Evolutionary conservation across 441 rosid species (phyloP).

Genomic region (Adansonia grandidieri): DNA sequence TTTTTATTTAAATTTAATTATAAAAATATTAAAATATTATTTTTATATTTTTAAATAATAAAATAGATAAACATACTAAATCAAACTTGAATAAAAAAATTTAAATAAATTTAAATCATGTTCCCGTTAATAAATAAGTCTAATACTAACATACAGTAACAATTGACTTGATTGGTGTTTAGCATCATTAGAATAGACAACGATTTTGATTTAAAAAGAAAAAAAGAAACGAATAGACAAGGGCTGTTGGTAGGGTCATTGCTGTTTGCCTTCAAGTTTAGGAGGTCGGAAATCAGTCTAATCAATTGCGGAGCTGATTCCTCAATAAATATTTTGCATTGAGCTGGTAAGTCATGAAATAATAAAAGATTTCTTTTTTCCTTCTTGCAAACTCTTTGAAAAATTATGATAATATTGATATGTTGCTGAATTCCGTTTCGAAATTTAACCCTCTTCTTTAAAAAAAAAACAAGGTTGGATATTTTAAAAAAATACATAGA

Average conservation of each 20-base stretch:
- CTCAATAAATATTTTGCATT: background rate
- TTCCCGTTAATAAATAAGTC: background rate
- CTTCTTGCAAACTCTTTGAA: background rate
- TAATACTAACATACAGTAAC: no score
- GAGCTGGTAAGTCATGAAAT: background rate
- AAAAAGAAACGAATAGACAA: conserved; percentile 15
- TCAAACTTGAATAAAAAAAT: no score
- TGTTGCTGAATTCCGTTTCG: background rate
- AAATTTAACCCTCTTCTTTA: no score
- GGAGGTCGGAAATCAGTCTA: background rate
- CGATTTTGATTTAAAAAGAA: no score
- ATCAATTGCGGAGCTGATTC: background rate
- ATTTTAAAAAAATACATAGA: no score
- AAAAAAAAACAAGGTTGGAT: no score
- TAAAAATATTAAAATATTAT: no score
- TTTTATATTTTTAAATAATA: no score
- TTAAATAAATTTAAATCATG: no score
- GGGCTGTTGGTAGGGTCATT: conserved; percentile 29
- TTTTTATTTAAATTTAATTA: no score
- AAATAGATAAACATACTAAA: no score
- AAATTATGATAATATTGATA: background rate
- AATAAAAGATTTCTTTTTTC: background rate
- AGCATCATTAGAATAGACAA: conserved; percentile 18
- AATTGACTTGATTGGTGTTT: conserved; percentile 14
- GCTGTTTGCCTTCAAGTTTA: conserved; percentile 13